phyloP scores from a whole-genome alignment of 177 flowering plant genomes.

The Vitis hybrid region DNA sequence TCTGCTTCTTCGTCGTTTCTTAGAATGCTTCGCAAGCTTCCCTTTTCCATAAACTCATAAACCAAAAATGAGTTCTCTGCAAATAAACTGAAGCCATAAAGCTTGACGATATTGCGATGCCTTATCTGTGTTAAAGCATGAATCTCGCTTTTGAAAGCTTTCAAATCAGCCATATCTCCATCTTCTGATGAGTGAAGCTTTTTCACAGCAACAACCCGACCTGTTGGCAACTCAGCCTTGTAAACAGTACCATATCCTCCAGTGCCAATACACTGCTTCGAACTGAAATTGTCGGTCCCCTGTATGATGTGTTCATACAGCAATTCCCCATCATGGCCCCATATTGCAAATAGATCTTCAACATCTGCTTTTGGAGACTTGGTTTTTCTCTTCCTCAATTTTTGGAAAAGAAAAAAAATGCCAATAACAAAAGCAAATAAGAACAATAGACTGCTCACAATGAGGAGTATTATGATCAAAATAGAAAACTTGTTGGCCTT shows the following conservation, averaged over 20 bases:
- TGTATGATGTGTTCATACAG: conserved; percentile 14
- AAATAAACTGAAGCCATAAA: conserved; percentile 5
- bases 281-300: conserved; percentile 14
- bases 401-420: not conserved
- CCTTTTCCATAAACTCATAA: conserved; percentile 19
- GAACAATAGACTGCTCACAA: not conserved
- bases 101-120: conserved; percentile 13
- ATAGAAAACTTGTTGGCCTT: not conserved
- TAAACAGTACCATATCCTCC: conserved; percentile 22
- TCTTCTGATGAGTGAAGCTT: conserved; percentile 6
- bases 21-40: conserved; percentile 10
- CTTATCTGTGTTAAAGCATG: conserved; percentile 1
- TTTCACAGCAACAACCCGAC: conserved; percentile 20
- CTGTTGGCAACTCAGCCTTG: conserved; percentile 17
- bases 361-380: not conserved
- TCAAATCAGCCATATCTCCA: not conserved
- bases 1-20: conserved; percentile 8
- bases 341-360: conserved; percentile 12
- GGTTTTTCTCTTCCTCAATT: not conserved
- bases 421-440: not conserved
- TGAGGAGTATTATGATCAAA: not conserved
- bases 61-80: not conserved
- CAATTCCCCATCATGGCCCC: conserved; percentile 20
- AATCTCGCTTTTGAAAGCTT: conserved; percentile 15
- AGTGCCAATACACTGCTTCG: conserved; percentile 17